Evolutionary conservation across 2,329 filamentous ascomycete genomes (phyloP).

Genomic region (Setomelanomma holmii): DNA sequence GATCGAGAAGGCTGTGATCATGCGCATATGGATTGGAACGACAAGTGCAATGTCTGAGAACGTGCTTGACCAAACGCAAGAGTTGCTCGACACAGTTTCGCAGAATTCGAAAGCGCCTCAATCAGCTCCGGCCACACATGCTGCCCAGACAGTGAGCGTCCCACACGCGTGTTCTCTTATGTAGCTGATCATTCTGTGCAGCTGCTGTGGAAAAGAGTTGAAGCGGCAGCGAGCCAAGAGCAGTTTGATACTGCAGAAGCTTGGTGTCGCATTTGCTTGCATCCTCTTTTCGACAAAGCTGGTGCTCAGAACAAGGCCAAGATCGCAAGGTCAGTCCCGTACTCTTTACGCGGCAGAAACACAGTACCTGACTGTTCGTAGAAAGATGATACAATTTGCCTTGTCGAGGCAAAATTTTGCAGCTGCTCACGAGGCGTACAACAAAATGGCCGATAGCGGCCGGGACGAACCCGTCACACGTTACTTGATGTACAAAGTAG

Average conservation of each 20-base stretch:
- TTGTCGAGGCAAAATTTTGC: constrained; percentile 65
- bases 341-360: too few relatives aligned
- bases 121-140: constrained; percentile 67
- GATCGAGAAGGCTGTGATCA: constrained; percentile 74
- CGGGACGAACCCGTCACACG: constrained; percentile 70
- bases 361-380: too few relatives aligned
- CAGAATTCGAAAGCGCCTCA: constrained; percentile 58
- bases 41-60: constrained; percentile 50
- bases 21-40: constrained; percentile 70
- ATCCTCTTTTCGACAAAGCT: constrained; percentile 69
- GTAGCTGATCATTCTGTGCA: constrained; percentile 43
- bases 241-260: constrained; percentile 63
- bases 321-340: constrained; percentile 64
- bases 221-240: constrained; percentile 62
- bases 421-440: constrained; percentile 63
- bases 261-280: constrained; percentile 77
- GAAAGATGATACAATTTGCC: constrained; percentile 76
- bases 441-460: constrained; percentile 64
- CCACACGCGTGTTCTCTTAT: not conserved
- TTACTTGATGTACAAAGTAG: constrained; percentile 78
- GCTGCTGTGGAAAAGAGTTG: constrained; percentile 84
- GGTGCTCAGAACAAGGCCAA: constrained; percentile 72
- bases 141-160: constrained; percentile 68
- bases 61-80: constrained; percentile 48
- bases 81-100: constrained; percentile 57